Evolutionary conservation across 352 stramenopile species (phyloP).

Genomic region (Phytophthora crassamura): DNA sequence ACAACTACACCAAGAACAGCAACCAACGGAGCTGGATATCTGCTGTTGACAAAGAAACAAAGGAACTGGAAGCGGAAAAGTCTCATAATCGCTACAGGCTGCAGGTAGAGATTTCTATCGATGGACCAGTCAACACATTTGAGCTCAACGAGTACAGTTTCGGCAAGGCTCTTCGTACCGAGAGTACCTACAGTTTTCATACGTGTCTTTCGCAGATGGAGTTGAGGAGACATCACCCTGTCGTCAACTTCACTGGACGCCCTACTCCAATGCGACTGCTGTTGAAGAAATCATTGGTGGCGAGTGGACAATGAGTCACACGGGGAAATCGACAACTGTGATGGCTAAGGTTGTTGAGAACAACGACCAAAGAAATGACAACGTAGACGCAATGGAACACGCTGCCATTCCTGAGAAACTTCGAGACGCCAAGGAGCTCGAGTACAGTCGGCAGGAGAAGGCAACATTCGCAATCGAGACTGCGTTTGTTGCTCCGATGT

Average conservation of each 20-base stretch:
- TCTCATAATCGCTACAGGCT: constrained; percentile 51
- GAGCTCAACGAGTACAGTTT: constrained; percentile 53
- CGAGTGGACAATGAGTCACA: too few species aligned
- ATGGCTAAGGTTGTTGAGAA: too few species aligned
- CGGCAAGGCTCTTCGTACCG: constrained; percentile 41
- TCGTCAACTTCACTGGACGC: constrained; percentile 56
- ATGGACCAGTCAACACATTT: constrained; percentile 46
- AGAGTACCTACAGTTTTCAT: constrained; percentile 49
- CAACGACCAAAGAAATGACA: too few species aligned
- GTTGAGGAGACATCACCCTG: constrained; percentile 47
- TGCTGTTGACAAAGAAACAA: constrained; percentile 35
- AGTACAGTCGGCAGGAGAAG: too few species aligned
- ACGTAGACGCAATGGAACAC: too few species aligned
- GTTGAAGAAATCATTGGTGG: constrained; percentile 43
- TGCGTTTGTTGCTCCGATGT: too few species aligned
- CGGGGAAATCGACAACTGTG: too few species aligned
- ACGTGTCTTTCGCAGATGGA: constrained; percentile 40
- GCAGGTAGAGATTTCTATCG: constrained; percentile 46
- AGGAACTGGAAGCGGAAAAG: constrained; percentile 42
- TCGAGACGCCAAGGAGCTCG: too few species aligned
- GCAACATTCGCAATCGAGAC: too few species aligned
- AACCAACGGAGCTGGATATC: constrained; percentile 23
- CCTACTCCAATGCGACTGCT: constrained; percentile 39
- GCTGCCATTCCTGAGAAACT: too few species aligned
- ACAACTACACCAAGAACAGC: constrained; percentile 60